These are phyloP conservation scores for Dianthus caryophyllus DNA, from an alignment of 148 eudicot genomes.

Conservation along the genomic window DNA sequence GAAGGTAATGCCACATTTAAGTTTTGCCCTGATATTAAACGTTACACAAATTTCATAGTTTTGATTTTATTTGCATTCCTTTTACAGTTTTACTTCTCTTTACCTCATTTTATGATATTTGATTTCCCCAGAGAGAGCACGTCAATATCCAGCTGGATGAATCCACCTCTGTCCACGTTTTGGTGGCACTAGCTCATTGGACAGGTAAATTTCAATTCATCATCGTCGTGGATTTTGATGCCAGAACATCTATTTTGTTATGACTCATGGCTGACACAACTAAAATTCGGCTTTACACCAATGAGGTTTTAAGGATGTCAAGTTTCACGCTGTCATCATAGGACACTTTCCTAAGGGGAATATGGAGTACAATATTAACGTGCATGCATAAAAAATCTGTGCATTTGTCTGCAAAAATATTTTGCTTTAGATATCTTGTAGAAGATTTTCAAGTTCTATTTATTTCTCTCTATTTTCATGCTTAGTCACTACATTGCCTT, in stretches of 20 bases:
- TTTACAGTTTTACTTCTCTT: not conserved
- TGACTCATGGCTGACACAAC: not conserved
- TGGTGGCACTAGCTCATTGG: slow-evolving; percentile 60
- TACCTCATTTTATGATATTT: slow-evolving; percentile 8
- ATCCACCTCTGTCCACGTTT: slow-evolving; percentile 45
- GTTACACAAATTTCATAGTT: not conserved
- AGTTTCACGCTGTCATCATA: not conserved
- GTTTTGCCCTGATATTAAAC: not conserved
- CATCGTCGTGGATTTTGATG: slow-evolving; percentile 3
- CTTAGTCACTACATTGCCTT: too few species aligned
- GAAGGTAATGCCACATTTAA: slow-evolving; percentile 45
- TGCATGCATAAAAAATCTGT: not conserved
- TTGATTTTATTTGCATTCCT: not conserved
- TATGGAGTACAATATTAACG: not conserved
- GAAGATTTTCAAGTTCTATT: not conserved
- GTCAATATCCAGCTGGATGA: slow-evolving; percentile 46
- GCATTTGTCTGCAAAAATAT: not conserved
- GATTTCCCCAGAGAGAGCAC: slow-evolving; percentile 46
- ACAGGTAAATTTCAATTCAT: slow-evolving; percentile 42
- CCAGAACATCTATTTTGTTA: not conserved
- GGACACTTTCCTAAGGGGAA: not conserved
- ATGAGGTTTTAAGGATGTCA: not conserved
- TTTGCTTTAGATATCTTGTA: not conserved
- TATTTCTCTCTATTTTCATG: not conserved
- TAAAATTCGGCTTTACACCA: not conserved